A percentile compares a stretch with the other conserved stretches of the same genome.
These are phyloP conservation scores for Alternaria sp. DNA, from an alignment of 2,329 filamentous ascomycete species.

Conservation along the genomic window DNA sequence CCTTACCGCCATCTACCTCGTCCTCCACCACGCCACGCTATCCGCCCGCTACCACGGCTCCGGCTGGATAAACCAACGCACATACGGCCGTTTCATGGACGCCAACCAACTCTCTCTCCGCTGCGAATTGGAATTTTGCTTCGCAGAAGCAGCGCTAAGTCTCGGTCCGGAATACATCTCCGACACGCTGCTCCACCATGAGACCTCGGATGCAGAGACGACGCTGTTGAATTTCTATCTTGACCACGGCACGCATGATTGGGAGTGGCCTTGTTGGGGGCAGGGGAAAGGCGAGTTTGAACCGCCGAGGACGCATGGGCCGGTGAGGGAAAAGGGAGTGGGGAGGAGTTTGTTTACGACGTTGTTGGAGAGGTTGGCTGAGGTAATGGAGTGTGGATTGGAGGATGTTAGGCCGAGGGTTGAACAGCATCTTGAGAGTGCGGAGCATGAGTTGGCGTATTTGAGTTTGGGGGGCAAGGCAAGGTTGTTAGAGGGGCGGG, in stretches of 20 bases:
- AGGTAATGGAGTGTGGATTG: constrained; percentile 25
- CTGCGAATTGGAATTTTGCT: constrained; percentile 43
- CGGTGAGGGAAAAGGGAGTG: constrained; percentile 23
- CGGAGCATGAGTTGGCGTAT: constrained; percentile 35
- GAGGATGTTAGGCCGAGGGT: constrained; percentile 34
- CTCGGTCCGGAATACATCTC: constrained; percentile 39
- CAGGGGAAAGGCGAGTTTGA: constrained; percentile 31
- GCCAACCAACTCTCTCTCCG: constrained; percentile 40
- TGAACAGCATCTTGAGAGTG: constrained; percentile 27
- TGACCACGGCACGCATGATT: constrained; percentile 38
- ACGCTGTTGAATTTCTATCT: constrained; percentile 43
- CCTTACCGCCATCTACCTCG: constrained; percentile 40
- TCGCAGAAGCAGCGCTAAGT: constrained; percentile 39
- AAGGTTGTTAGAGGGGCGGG: constrained; percentile 32
- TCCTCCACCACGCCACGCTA: constrained; percentile 37
- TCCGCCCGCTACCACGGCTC: constrained; percentile 45
- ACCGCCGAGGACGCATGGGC: constrained; percentile 42
- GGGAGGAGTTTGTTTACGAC: constrained; percentile 34
- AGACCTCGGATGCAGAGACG: constrained; percentile 24
- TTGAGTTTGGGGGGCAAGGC: constrained; percentile 39
- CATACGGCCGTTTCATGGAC: constrained; percentile 43
- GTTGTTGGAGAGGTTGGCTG: constrained; percentile 39
- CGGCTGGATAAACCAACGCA: constrained; percentile 45
- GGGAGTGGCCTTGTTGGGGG: constrained; percentile 36
- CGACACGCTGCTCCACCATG: constrained; percentile 29